Base-by-base conservation (phyloP, 2,329 filamentous ascomycete genomes). In the Fusarium sacchari region DNA sequence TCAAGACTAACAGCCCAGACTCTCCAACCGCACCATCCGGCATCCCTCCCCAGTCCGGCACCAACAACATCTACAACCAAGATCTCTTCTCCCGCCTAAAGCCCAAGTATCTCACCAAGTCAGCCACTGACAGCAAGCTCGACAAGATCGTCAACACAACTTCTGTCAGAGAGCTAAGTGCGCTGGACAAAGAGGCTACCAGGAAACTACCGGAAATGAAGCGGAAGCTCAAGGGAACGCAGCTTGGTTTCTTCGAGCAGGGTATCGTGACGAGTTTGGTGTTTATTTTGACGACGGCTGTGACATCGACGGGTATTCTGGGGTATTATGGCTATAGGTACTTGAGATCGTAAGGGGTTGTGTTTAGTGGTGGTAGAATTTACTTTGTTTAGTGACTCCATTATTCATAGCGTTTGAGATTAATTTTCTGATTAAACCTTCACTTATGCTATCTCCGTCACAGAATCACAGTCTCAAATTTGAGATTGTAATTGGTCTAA, bases 241-340 rank as follows among this genome's bases (percentile, higher is more conserved):
- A 49, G 1, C 69, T 74, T 28, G 72, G 72, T 0, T 74, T 74
- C 26, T 74, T 74, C 12, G 61, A 74, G 4, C 72, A 74, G 18
- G 72, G 72, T 13, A 74, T 74, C 7, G 63, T 74, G 12, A 74
- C 72, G 1, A 71, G 71, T 28, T 22, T 74, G 17, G 57, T 65
- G 0, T 52, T 74, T 12, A 36, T 68, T 0, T 30, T 74, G 24
- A 69, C 71, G 1, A 74, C 71, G 0, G 53, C 71, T 11, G 56
- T 72, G 1, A 72, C 71, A 0, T 59, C 71, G 15, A 72, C 71
- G 1, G 57, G 71, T 1, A 12, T 74, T 5, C 46, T 72, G 17
- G 60, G 71, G 1, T 74, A 74, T 1, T 74, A 74, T 42, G 67
- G 52, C 7, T 58, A 64, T 61, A 18, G 47, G 0, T 66, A 73